A percentile compares a stretch with the other conserved stretches of the same genome.
phyloP scores from a whole-genome alignment of 805 yeast genomes.

The Kazachstania viticola region DNA sequence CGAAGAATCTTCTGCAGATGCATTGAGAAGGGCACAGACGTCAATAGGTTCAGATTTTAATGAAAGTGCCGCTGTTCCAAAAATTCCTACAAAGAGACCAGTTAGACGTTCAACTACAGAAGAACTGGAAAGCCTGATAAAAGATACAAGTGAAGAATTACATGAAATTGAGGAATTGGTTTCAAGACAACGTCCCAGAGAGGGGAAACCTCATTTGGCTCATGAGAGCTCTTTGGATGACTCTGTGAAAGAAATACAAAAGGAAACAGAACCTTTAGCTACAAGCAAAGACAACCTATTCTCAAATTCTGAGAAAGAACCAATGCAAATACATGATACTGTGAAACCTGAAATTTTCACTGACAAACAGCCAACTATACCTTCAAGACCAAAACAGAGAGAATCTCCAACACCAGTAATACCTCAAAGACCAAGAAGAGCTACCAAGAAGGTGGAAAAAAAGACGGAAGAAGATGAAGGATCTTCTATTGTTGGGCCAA shows the following conservation, averaged over 20 bases:
- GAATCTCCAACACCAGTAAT: not conserved
- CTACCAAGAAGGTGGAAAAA: too few relatives aligned
- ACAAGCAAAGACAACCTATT: not conserved
- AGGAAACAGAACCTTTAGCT: not conserved
- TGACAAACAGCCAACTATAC: slow-evolving; percentile 1
- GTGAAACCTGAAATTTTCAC: not conserved
- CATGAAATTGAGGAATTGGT: slow-evolving; percentile 6
- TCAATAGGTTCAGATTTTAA: too few relatives aligned
- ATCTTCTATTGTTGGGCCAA: too few relatives aligned
- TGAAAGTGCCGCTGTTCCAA: slow-evolving; percentile 1
- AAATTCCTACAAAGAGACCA: slow-evolving; percentile 3
- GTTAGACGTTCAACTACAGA: slow-evolving; percentile 8
- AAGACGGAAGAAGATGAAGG: too few relatives aligned
- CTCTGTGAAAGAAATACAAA: too few relatives aligned
- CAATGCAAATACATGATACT: not conserved
- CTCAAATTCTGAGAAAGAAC: not conserved
- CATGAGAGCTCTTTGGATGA: too few relatives aligned
- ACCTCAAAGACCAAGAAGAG: slow-evolving; percentile 2
- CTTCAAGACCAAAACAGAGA: slow-evolving; percentile 9
- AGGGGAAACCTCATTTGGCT: not conserved
- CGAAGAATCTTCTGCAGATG: too few relatives aligned
- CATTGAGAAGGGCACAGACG: too few relatives aligned
- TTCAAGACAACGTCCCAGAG: not conserved
- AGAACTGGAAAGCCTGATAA: slow-evolving; percentile 3
- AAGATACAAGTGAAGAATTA: slow-evolving; percentile 7